Evolutionary conservation across 768 basidiomycete genomes (phyloP), one percentile per base, ranked within the genome.

Genomic region (Russula vinacea): DNA sequence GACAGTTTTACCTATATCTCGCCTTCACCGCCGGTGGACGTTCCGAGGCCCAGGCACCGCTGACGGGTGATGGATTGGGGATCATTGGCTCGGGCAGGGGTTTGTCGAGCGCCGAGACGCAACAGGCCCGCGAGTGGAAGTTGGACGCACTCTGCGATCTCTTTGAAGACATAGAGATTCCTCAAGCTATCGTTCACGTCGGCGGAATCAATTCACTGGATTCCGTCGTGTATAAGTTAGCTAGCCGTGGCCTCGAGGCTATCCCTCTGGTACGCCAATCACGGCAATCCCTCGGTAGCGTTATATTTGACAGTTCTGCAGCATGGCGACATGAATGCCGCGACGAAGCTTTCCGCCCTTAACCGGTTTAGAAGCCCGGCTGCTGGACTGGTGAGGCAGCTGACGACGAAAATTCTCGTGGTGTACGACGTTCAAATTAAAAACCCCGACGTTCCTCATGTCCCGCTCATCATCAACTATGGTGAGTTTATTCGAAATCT

Each of bases 1-100:
- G 95, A 60, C 96, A 98, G 72, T 98, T 91, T 76, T 99, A 98
- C 76, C 82, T 98, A 44, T 99, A 97, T 73, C 83, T 98, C 32
- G 92, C 96, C 1, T 94, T 98, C 74, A 95, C 94, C 2, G 92
- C 94, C 14, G 88, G 90, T 22, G 86, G 88, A 60, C 82, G 90
- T 50, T 78, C 83, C 29, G 85, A 90, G 61, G 79, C 84, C 14
- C 73, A 67, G 29, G 76, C 72, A 60, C 70, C 76, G 26, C 72
- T 77, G 4, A 74, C 78, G 7, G 82, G 80, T 47, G 82, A 83
- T 33, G 89, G 91, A 17, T 80, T 90, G 50, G 92, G 94, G 8
- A 95, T 95, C 63, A 97, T 97, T 68, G 94, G 94, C 19, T 94
- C 92, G 40, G 94, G 95, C n/a, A 79, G 94, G 66, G 84, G 88